phyloP scores from a whole-genome alignment of 768 basidiomycete species.

The Candolleomyces eurysporus region DNA sequence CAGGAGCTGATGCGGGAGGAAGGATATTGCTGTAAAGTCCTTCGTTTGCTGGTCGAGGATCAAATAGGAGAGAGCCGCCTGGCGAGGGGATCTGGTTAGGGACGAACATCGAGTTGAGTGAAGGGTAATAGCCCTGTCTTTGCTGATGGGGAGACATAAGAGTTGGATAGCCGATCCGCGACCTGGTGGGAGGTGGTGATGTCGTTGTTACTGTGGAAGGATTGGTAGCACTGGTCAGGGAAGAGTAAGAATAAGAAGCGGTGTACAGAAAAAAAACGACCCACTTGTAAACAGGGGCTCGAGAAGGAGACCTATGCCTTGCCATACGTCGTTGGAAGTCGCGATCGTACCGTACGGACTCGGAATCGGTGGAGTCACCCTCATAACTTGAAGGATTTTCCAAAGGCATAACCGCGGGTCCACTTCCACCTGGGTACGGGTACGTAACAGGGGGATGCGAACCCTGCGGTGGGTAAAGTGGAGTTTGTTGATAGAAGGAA shows the following conservation, averaged over 20 bases:
- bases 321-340: slow-evolving; percentile 18
- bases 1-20: not conserved
- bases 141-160: slow-evolving; percentile 82
- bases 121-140: slow-evolving; percentile 75
- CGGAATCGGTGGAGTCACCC: slow-evolving; percentile 45
- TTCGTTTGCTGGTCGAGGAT: slow-evolving; percentile 23
- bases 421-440: slow-evolving; percentile 2
- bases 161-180: slow-evolving; percentile 56
- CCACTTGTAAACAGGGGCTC: slow-evolving; percentile 27
- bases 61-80: slow-evolving; percentile 45
- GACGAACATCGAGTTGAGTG: slow-evolving; percentile 72
- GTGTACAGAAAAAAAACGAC: slow-evolving; percentile 2
- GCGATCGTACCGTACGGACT: slow-evolving; percentile 32
- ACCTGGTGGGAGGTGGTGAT: slow-evolving; percentile 57
- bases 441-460: not conserved
- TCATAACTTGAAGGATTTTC: slow-evolving; percentile 61
- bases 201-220: slow-evolving; percentile 61
- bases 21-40: slow-evolving; percentile 3
- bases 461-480: slow-evolving; percentile 8
- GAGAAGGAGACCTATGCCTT: slow-evolving; percentile 21
- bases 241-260: slow-evolving; percentile 12
- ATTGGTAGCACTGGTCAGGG: slow-evolving; percentile 38
- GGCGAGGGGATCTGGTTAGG: slow-evolving; percentile 30
- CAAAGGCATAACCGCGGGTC: slow-evolving; percentile 52
- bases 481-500: slow-evolving; percentile 11